Conservation (phyloP, 441 rosid genomes). For the Gossypium davidsonii region DNA sequence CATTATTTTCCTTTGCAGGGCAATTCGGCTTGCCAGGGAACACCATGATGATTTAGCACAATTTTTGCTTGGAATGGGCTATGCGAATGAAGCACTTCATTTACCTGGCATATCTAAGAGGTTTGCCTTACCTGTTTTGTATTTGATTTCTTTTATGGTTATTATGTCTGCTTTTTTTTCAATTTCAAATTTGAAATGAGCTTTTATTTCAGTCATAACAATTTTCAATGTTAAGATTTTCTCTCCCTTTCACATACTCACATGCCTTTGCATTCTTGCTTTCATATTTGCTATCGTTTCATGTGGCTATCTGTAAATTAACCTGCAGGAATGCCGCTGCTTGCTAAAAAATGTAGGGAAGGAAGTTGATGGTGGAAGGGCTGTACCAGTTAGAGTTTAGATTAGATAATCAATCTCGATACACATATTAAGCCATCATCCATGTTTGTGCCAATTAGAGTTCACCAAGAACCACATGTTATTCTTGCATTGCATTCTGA, state of each 20-base stretch:
- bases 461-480: background rate
- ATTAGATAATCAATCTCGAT: background rate
- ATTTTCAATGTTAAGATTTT: background rate
- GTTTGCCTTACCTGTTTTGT: slow-evolving; percentile 24
- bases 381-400: background rate
- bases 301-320: background rate
- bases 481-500: slow-evolving; percentile 5
- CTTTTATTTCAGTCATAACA: background rate
- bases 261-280: background rate
- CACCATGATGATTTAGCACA: slow-evolving; percentile 98
- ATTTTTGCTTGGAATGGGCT: slow-evolving; percentile 98
- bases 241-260: background rate
- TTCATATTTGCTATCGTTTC: background rate
- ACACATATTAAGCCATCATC: background rate
- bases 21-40: slow-evolving; percentile 97
- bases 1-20: slow-evolving; percentile 47
- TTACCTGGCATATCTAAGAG: slow-evolving; percentile 98
- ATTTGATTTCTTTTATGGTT: slow-evolving; percentile 4
- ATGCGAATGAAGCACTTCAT: slow-evolving; percentile 98
- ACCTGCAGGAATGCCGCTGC: background rate
- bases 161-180: background rate
- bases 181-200: background rate
- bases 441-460: background rate
- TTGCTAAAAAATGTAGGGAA: background rate
- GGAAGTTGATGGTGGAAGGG: background rate